phyloP scores from a whole-genome alignment of 2,329 filamentous ascomycete species.

The Aspergillus jensenii region DNA sequence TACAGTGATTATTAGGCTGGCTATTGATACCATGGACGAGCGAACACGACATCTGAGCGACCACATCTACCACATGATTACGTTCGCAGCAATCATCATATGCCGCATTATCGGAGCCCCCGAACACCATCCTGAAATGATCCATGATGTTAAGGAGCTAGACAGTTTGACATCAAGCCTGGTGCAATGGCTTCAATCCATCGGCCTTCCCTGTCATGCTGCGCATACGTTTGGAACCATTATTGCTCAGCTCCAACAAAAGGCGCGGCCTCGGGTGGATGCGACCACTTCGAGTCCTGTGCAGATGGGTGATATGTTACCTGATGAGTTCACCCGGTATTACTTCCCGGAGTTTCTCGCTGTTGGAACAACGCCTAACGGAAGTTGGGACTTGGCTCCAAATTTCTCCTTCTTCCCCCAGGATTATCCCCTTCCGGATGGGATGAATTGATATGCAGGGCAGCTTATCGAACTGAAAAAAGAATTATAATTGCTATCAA shows the following conservation, averaged over 20 bases:
- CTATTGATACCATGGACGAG: conserved; percentile 46
- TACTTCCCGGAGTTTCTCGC: conserved; percentile 35
- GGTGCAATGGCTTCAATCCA: conserved; percentile 42
- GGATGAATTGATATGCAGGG: background rate
- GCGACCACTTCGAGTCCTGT: too few species aligned
- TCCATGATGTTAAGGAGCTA: conserved; percentile 34
- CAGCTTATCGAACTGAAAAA: background rate
- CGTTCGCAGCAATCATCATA: conserved; percentile 39
- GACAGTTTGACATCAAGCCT: conserved; percentile 36
- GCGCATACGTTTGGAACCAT: conserved; percentile 43
- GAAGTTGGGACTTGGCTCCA: conserved; percentile 31
- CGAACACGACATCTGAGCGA: conserved; percentile 47
- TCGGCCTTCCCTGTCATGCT: conserved; percentile 44
- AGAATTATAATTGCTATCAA: background rate
- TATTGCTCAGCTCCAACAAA: conserved; percentile 32
- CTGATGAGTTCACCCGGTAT: conserved; percentile 24
- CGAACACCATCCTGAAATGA: conserved; percentile 31
- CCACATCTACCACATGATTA: conserved; percentile 51
- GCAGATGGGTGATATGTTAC: conserved; percentile 7
- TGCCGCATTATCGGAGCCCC: conserved; percentile 39
- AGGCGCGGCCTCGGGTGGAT: conserved; percentile 30
- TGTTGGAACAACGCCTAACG: conserved; percentile 25
- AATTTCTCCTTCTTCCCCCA: conserved; percentile 17
- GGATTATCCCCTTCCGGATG: background rate
- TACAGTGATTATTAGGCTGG: conserved; percentile 40